phyloP scores from a whole-genome alignment of 306 rosid species.

The Citrullus colocynthis region DNA sequence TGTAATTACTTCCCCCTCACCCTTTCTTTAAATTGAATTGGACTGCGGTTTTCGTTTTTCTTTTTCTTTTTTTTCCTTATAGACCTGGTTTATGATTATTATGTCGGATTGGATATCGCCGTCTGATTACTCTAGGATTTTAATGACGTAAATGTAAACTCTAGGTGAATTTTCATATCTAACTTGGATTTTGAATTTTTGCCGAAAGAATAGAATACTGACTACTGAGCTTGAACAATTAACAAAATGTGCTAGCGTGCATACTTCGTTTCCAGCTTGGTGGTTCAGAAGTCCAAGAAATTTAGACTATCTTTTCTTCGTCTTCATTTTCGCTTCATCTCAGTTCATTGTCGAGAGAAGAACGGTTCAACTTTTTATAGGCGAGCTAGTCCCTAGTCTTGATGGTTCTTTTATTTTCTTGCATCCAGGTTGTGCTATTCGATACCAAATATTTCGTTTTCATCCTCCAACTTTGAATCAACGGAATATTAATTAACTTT shows the following conservation, averaged over 20 bases:
- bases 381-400: neutral
- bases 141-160: neutral
- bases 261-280: neutral
- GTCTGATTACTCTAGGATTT: neutral
- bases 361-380: neutral
- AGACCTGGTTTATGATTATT: neutral
- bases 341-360: neutral
- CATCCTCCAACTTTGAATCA: neutral
- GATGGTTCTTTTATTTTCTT: neutral
- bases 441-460: neutral
- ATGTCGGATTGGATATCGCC: neutral
- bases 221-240: neutral
- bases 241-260: neutral
- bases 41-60: neutral
- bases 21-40: neutral
- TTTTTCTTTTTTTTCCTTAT: neutral
- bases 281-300: neutral
- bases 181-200: neutral
- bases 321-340: neutral
- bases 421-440: neutral
- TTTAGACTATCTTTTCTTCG: neutral
- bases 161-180: neutral
- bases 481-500: neutral
- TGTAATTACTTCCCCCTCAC: slow-evolving; percentile 26
- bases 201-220: neutral